These are phyloP conservation scores for Monocercomonoides exilis DNA, from an alignment of 78 protist species.

Conservation along the genomic window DNA sequence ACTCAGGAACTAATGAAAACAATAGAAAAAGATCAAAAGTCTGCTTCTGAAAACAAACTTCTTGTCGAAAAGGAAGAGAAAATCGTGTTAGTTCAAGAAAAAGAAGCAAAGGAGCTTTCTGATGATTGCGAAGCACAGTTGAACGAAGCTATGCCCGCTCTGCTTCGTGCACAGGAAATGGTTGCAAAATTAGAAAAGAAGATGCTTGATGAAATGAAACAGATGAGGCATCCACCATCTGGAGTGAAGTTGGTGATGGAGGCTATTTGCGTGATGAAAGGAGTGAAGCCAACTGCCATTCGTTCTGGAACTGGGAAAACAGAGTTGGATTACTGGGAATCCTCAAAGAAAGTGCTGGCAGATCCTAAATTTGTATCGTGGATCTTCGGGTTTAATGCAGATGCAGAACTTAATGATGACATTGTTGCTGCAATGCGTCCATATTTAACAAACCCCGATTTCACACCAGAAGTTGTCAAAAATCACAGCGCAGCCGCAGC, in stretches of 20 bases:
- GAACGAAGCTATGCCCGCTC: conserved; percentile 59
- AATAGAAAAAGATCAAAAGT: conserved; percentile 25
- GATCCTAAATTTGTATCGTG: conserved; percentile 32
- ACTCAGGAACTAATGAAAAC: conserved; percentile 35
- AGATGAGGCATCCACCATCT: conserved; percentile 65
- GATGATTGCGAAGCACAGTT: conserved; percentile 54
- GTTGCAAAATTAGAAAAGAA: conserved; percentile 37
- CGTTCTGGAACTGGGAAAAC: conserved; percentile 20
- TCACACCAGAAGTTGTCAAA: conserved; percentile 16
- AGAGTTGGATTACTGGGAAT: conserved; percentile 51
- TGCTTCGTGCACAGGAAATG: conserved; percentile 51
- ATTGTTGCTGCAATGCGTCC: conserved; percentile 32
- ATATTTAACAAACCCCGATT: conserved; percentile 23
- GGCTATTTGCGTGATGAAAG: conserved; percentile 61
- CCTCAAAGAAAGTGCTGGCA: conserved; percentile 36
- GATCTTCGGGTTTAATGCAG: conserved; percentile 40
- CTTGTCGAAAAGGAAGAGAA: conserved; percentile 26
- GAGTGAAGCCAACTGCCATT: conserved; percentile 20
- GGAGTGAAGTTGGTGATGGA: conserved; percentile 52
- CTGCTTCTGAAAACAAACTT: not conserved
- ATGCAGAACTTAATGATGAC: conserved; percentile 51
- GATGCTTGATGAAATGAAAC: conserved; percentile 46
- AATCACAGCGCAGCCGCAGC: conserved; percentile 42
- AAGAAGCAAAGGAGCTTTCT: conserved; percentile 29
- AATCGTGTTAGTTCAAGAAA: conserved; percentile 26